phyloP scores from a whole-genome alignment of 345 rosid species.

The Citrus sp. region DNA sequence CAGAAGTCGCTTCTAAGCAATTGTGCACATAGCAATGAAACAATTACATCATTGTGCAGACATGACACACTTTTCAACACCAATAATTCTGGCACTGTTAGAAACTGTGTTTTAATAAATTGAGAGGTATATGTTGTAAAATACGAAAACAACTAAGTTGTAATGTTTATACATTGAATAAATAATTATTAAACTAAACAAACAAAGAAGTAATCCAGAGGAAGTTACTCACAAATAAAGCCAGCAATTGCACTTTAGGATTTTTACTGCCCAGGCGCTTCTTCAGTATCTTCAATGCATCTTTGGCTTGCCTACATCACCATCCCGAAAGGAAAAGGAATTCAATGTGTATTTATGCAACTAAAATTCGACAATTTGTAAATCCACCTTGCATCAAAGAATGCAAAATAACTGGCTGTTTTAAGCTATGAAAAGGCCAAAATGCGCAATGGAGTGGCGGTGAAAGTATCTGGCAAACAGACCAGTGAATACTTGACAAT shows the following conservation, averaged over 20 bases:
- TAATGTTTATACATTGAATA: not conserved
- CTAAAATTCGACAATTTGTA: not conserved
- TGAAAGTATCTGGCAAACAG: not conserved
- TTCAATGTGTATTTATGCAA: not conserved
- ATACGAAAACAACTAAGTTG: not conserved
- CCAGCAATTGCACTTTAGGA: conserved; percentile 84
- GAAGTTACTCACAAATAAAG: conserved; percentile 69
- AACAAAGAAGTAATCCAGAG: not conserved
- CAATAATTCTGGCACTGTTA: not conserved
- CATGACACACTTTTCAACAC: not conserved
- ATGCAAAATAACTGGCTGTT: not conserved
- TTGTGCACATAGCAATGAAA: not conserved
- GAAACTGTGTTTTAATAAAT: not conserved
- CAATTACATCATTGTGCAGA: not conserved
- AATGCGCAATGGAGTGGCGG: not conserved
- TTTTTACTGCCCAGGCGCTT: conserved; percentile 84
- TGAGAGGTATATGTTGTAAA: not conserved
- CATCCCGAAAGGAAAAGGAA: conserved; percentile 13
- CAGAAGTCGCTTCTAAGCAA: not conserved
- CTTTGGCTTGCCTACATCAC: conserved; percentile 78
- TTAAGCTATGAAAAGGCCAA: not conserved
- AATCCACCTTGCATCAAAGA: conserved; percentile 1
- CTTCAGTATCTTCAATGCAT: conserved; percentile 84
- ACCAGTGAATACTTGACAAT: not conserved
- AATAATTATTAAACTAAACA: not conserved